Conservation (phyloP, 1,284 basidiomycete species). For the Tilletiopsis washingtonensis region DNA sequence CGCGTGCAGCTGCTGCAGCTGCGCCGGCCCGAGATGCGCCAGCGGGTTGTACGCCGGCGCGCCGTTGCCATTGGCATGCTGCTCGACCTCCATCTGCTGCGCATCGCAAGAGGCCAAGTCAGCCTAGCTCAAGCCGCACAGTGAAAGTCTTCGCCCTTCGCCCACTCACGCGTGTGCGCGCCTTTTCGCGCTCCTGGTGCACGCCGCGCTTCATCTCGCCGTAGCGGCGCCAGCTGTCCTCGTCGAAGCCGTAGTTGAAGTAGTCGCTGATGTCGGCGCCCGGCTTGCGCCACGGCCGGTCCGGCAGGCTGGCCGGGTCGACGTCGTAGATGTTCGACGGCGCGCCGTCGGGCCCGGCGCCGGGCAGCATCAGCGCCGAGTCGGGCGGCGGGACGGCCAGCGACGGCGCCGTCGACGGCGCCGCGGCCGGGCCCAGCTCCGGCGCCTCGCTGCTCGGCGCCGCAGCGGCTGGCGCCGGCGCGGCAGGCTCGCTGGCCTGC, state of each 20-base stretch:
- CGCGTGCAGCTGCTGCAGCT: slow-evolving; percentile 27
- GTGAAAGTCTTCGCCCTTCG: neutral
- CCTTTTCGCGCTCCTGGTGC: slow-evolving; percentile 61
- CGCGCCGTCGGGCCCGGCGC: neutral
- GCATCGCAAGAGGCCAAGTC: neutral
- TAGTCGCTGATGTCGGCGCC: slow-evolving; percentile 92
- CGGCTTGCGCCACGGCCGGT: slow-evolving; percentile 84
- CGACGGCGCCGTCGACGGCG: slow-evolving; percentile 27
- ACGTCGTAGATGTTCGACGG: slow-evolving; percentile 73
- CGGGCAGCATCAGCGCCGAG: slow-evolving; percentile 7
- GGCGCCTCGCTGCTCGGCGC: neutral
- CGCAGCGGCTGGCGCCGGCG: neutral
- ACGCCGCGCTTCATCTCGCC: slow-evolving; percentile 75
- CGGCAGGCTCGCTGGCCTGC: neutral
- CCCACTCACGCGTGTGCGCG: slow-evolving; percentile 12
- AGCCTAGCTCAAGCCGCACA: too few relatives aligned
- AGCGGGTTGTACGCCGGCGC: neutral
- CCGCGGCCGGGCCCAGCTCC: slow-evolving; percentile 1
- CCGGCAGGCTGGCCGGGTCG: slow-evolving; percentile 65
- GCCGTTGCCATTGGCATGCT: too few relatives aligned
- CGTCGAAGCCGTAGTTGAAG: slow-evolving; percentile 99
- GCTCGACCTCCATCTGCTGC: too few relatives aligned
- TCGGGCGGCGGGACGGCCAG: slow-evolving; percentile 15
- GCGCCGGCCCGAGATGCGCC: neutral
- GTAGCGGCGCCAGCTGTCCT: slow-evolving; percentile 87